Evolutionary conservation across 768 basidiomycete genomes (phyloP).

Genomic region (Leccinum arenicola): DNA sequence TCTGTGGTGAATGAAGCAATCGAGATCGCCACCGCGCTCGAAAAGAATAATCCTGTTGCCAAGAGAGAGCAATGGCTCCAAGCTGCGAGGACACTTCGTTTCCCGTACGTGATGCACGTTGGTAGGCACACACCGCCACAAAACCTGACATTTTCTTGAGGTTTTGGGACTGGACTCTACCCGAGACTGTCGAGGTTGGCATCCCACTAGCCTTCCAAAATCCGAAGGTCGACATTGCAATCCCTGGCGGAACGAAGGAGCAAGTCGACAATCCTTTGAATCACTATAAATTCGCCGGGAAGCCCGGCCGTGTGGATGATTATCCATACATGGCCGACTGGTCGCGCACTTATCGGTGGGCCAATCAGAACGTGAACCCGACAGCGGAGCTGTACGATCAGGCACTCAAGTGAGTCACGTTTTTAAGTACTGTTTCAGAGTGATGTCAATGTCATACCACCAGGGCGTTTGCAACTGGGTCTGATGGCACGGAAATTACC

Average conservation of each 20-base stretch:
- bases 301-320: no score
- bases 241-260: background rate
- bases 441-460: background rate
- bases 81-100: no score
- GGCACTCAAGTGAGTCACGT: conserved; percentile 9
- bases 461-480: conserved; percentile 10
- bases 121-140: no score
- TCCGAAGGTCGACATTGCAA: background rate
- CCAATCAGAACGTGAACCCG: background rate
- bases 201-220: conserved; percentile 8
- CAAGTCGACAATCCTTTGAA: background rate
- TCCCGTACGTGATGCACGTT: no score
- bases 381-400: conserved; percentile 11
- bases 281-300: no score
- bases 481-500: no score
- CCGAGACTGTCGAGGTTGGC: conserved; percentile 11
- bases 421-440: no score
- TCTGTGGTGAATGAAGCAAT: no score
- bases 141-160: no score
- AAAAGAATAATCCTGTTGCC: no score
- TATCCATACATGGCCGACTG: conserved; percentile 7
- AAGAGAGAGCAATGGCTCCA: no score
- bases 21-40: no score
- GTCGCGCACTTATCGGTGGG: conserved; percentile 19
- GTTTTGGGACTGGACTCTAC: background rate